Conservation (phyloP, 768 basidiomycete genomes). For the Ephemerocybe angulata region DNA sequence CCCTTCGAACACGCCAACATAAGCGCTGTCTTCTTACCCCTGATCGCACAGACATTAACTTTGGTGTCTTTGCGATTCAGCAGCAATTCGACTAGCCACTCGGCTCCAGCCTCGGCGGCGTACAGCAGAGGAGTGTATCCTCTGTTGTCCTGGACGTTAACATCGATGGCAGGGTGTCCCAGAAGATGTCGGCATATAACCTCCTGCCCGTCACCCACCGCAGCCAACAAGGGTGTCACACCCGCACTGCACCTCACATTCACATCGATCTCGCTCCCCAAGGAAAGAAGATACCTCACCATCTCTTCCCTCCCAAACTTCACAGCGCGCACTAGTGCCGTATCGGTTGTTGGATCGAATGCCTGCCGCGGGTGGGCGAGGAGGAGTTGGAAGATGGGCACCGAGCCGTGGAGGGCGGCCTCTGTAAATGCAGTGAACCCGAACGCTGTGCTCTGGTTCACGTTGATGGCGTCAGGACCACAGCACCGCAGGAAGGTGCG, state of each 20-base stretch:
- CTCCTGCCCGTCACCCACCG: neutral
- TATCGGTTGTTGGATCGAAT: neutral
- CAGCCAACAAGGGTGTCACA: neutral
- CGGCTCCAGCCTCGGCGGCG: neutral
- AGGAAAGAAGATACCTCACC: neutral
- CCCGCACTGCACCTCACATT: neutral
- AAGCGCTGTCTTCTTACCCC: neutral
- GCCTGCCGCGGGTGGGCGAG: neutral
- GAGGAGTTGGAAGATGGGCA: conserved; percentile 1
- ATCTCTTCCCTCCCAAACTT: neutral
- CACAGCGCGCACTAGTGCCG: conserved; percentile 1
- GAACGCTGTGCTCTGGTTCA: neutral
- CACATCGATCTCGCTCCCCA: neutral
- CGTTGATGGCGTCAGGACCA: neutral
- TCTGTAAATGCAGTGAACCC: conserved; percentile 1
- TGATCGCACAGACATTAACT: neutral
- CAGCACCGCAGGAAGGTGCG: neutral
- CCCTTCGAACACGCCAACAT: neutral
- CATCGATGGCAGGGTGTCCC: neutral
- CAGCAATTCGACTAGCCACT: neutral
- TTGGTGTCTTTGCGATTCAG: neutral
- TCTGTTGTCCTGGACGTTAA: neutral
- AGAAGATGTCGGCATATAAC: neutral
- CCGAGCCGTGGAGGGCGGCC: neutral
- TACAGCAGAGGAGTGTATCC: neutral